A percentile compares a stretch with the other conserved stretches of the same genome.
Evolutionary conservation across 2,329 filamentous ascomycete species (phyloP).

Genomic region (Monilinia fructigena): DNA sequence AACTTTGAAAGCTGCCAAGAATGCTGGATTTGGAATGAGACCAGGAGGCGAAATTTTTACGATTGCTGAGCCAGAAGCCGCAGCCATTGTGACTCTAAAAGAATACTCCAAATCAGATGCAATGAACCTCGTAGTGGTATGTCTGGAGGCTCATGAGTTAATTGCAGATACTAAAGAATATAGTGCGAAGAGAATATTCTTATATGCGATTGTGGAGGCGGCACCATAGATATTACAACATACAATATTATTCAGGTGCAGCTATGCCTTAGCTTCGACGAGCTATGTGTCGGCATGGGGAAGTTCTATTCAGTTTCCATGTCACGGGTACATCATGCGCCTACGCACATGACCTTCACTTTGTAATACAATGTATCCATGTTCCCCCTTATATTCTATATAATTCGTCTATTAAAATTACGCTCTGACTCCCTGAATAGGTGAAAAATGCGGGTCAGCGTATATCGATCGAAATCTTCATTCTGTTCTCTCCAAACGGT

Average conservation of each 20-base stretch:
- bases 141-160: too few species aligned
- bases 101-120: conserved; percentile 18
- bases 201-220: conserved; percentile 35
- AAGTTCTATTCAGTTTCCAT: background rate
- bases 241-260: conserved; percentile 29
- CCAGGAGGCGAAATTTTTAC: conserved; percentile 30
- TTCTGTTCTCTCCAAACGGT: conserved; percentile 28
- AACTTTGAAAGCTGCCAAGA: conserved; percentile 32
- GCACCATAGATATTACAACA: conserved; percentile 35
- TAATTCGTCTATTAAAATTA: too few species aligned
- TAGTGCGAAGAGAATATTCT: conserved; percentile 31
- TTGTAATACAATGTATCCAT: too few species aligned
- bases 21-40: conserved; percentile 29
- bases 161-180: background rate
- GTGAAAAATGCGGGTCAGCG: conserved; percentile 35
- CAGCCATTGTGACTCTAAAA: conserved; percentile 32
- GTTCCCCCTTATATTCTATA: too few species aligned
- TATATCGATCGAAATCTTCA: conserved; percentile 35
- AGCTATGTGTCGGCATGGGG: conserved; percentile 27
- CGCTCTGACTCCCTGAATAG: conserved; percentile 18
- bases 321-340: too few species aligned
- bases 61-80: conserved; percentile 36
- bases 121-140: conserved; percentile 14
- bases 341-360: too few species aligned
- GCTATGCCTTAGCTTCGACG: conserved; percentile 29